Base-by-base conservation (phyloP, 495 filamentous ascomycete genomes). In the Aspergillus coremiiformis region DNA sequence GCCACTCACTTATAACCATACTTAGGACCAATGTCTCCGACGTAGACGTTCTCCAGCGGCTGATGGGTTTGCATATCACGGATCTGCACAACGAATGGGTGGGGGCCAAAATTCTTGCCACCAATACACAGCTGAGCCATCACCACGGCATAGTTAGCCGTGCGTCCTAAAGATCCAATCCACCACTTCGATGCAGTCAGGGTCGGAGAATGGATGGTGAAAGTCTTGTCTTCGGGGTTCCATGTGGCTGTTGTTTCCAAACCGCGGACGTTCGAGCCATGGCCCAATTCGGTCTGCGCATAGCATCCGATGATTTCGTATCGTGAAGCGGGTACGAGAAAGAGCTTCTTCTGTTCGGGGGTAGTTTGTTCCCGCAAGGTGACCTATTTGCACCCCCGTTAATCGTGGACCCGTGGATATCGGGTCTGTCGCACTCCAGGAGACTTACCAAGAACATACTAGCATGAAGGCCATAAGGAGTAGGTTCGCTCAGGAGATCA, bases 161-260 rank as follows among this genome's bases (percentile, higher is more conserved):
- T 80, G n/a, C 80, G 66, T 42, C 86, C 86, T 5, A 88, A 71
- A 21, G 81, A 83, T 0, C 86, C 86, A 58, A 87, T 86, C 86
- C 86, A 89, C 85, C 84, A 90, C 62, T 90, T 90, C 32, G 80
- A 80, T 14, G 83, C 75, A 9, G 84, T 87, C 48, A 86, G 68
- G 47, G 75, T 68, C 0, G 86, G 86, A 0, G 82, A 84, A 57
- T 85, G 78, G 44, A 90, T 77, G 41, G 71, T 80, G 65, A 88
- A 89, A 5, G 81, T 84, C 66, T 85, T 82, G 58, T 84, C 78
- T 12, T 79, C 66, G 3, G 75, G 61, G 59, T 86, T 81, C 80
- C 83, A 88, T 23, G 79, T 86, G 14, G 84, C 85, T 10, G 81
- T 85, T 15, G 85, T 89, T 65, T 88, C 83, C 33, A 89, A 68